These are phyloP conservation scores for Verbascum thapsus DNA, from an alignment of 257 asterid species.

Conservation along the genomic window DNA sequence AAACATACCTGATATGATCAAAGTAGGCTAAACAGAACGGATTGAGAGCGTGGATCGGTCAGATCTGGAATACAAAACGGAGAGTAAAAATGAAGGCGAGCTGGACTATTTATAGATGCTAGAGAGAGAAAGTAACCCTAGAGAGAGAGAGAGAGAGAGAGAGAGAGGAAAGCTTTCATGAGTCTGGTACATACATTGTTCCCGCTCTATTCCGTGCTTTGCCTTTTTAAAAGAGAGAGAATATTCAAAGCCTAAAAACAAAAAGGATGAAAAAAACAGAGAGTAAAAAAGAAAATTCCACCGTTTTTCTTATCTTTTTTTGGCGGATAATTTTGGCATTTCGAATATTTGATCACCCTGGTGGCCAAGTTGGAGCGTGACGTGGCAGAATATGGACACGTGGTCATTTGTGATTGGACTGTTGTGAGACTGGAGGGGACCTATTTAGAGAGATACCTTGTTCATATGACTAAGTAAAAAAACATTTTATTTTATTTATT, in stretches of 20 bases:
- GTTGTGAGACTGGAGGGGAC: not conserved
- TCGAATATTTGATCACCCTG: not conserved
- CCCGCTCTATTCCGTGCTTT: constrained; percentile 44
- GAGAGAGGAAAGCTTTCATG: constrained; percentile 36
- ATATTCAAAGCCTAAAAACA: constrained; percentile 36
- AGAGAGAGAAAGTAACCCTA: constrained; percentile 33
- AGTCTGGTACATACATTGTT: constrained; percentile 37
- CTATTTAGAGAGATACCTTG: too few relatives aligned
- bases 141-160: constrained; percentile 42
- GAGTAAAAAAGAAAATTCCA: constrained; percentile 6
- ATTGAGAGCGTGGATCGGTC: too few relatives aligned
- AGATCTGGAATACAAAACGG: constrained; percentile 49
- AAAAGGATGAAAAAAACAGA: constrained; percentile 1
- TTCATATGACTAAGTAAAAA: too few relatives aligned
- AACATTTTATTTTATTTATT: too few relatives aligned
- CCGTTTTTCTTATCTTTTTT: not conserved
- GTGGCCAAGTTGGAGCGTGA: constrained; percentile 7
- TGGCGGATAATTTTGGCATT: constrained; percentile 4
- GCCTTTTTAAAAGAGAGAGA: constrained; percentile 37
- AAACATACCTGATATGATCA: constrained; percentile 33
- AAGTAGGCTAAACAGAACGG: constrained; percentile 23
- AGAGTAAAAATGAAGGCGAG: constrained; percentile 51
- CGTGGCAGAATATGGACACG: not conserved
- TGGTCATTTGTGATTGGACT: constrained; percentile 17
- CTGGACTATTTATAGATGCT: constrained; percentile 36